Evolutionary conservation across 2,329 filamentous ascomycete genomes (phyloP).

Genomic region (Claviceps fusiformis): DNA sequence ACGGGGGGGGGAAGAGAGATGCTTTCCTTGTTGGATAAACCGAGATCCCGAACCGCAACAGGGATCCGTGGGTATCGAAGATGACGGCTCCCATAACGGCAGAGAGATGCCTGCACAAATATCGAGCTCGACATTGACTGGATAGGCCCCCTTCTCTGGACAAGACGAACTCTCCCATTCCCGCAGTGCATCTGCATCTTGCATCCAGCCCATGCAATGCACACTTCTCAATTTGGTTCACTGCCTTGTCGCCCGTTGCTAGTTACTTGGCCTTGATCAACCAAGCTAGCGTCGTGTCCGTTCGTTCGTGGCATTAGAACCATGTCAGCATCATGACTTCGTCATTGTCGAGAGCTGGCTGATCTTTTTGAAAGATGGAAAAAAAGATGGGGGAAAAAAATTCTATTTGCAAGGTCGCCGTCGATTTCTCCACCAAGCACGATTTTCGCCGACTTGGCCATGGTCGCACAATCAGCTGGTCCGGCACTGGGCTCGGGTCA

Average conservation of each 20-base stretch:
- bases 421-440: background rate
- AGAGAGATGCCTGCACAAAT: background rate
- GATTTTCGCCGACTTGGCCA: background rate
- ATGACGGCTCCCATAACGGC: background rate
- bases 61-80: background rate
- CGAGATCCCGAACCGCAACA: background rate
- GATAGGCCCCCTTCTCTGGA: background rate
- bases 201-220: background rate
- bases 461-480: no score
- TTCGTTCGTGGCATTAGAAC: background rate
- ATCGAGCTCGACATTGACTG: no score
- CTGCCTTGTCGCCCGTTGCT: background rate
- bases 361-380: no score
- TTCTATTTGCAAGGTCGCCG: background rate
- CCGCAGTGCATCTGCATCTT: background rate
- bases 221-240: background rate
- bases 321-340: background rate
- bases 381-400: no score
- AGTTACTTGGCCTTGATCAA: background rate
- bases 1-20: background rate
- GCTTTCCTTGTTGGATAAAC: background rate
- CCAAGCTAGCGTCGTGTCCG: background rate
- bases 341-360: background rate
- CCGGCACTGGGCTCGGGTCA: background rate
- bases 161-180: background rate